Conservation (phyloP, 1,139 yeast species). For the Kodamaea arcana region DNA sequence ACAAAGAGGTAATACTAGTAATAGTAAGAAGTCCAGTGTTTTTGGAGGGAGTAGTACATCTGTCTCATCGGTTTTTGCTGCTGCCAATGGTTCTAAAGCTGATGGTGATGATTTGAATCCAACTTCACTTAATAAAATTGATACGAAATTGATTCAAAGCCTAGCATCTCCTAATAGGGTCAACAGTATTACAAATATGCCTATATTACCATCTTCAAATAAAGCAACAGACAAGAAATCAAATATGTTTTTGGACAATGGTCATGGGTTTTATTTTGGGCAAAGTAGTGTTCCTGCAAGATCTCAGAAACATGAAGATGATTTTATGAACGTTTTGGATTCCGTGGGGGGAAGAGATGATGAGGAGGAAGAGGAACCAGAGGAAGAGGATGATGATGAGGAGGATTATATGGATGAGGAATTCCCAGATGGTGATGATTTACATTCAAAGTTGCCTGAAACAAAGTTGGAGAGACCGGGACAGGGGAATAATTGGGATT, state of each 20-base stretch:
- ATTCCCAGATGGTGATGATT: conserved; percentile 1
- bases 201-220: conserved; percentile 4
- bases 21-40: conserved; percentile 8
- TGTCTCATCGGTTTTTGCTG: conserved; percentile 2
- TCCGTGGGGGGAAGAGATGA: conserved; percentile 4
- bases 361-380: conserved; percentile 4
- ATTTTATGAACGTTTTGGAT: conserved; percentile 13
- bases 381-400: conserved; percentile 4
- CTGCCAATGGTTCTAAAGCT: neutral
- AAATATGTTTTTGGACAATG: conserved; percentile 7
- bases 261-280: conserved; percentile 8
- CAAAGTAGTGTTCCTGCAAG: conserved; percentile 2
- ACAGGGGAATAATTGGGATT: conserved; percentile 20
- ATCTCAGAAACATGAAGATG: conserved; percentile 8
- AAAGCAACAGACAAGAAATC: conserved; percentile 1
- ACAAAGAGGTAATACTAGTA: conserved; percentile 19
- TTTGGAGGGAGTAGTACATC: conserved; percentile 3
- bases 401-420: conserved; percentile 2
- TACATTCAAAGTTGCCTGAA: neutral
- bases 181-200: conserved; percentile 2
- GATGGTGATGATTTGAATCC: conserved; percentile 27
- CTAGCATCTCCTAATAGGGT: conserved; percentile 3
- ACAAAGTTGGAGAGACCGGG: conserved; percentile 2
- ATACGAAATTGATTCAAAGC: conserved; percentile 11
- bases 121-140: conserved; percentile 15